Conservation (phyloP, 2,329 filamentous ascomycete genomes). For the Epichloe gansuensis region DNA sequence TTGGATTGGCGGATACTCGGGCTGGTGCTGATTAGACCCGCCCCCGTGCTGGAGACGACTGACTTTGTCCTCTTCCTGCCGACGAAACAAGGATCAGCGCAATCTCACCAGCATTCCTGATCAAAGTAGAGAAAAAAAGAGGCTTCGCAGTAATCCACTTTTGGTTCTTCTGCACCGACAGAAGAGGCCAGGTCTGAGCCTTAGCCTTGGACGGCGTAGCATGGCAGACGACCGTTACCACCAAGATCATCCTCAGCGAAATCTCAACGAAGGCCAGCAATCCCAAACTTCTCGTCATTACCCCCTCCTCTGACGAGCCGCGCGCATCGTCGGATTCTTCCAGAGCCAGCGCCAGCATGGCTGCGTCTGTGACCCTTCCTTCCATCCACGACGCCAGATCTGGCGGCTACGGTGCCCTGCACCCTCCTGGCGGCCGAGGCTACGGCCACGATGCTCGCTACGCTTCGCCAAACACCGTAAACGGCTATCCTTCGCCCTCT, state of each 20-base stretch:
- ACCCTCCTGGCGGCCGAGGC: conserved; percentile 18
- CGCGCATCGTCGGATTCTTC: conserved; percentile 8
- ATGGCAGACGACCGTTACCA: conserved; percentile 29
- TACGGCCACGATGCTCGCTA: conserved; percentile 26
- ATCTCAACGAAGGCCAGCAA: conserved; percentile 22
- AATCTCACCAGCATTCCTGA: conserved; percentile 1
- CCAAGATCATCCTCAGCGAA: conserved; percentile 24
- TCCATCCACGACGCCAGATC: conserved; percentile 36
- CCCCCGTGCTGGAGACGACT: neutral
- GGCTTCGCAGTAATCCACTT: conserved; percentile 5
- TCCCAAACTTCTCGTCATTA: conserved; percentile 5
- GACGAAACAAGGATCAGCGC: neutral
- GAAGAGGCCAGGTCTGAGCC: conserved; percentile 15
- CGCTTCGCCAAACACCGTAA: conserved; percentile 31
- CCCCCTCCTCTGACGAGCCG: conserved; percentile 9
- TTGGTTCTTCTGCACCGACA: conserved; percentile 12
- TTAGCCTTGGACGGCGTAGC: conserved; percentile 16
- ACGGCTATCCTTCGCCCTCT: conserved; percentile 34
- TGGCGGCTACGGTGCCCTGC: conserved; percentile 21
- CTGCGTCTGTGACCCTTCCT: conserved; percentile 33
- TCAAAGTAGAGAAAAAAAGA: neutral
- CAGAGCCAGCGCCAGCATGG: conserved; percentile 25
- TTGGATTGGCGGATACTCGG: neutral
- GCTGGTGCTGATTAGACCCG: neutral
- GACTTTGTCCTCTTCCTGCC: neutral